Evolutionary conservation across 1,284 basidiomycete genomes (phyloP), one percentile per base, ranked within the genome.

Genomic region (Sanghuangporus weigelae): DNA sequence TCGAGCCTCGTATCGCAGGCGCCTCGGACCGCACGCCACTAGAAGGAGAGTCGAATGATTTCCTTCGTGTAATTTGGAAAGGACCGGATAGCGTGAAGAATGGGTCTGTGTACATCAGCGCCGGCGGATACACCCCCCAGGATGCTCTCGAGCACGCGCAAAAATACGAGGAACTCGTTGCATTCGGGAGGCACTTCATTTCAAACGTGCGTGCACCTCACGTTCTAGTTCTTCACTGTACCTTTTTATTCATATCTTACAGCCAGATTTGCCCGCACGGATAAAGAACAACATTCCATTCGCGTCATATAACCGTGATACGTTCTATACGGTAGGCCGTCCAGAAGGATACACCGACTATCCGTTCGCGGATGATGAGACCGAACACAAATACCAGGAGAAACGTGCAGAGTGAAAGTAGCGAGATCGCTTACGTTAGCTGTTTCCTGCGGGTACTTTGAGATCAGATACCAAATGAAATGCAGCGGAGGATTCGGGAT

Each of bases 131-230:
- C 44, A 60, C 49, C 2, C 36, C 57, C 6, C n/a, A 53, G n/a
- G 14, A 57, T 0, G 79, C 76, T 0, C 59, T 78, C 2, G 59
- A 72, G 16, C 62, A 56, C n/a, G 76, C 76, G 0, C 73, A 78
- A 68, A 50, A 73, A 69, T 65, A 72, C 65, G 72, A 69, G 7
- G 69, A 79, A 64, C 42, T 63, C 11, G 72, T 57, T 19, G 62
- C 83, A 51, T 81, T 83, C 66, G 83, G 81, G 0, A 71, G 82
- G 35, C 70, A 69, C 60, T 86, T 80, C 67, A 81, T 84, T 65
- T 72, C 78, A 5, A 81, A 81, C 65, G 78, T 82, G 67, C 66
- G 76, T 69, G 10, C 51, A 36, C 16, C 36, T 23, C 39, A 53
- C 16, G 21, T 21, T 23, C 40, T n/a, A 42, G 40, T 1, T 42